Evolutionary conservation across 108 stramenopile genomes (phyloP), one percentile per base, ranked within the genome.

Genomic region (Seminavis robusta): DNA sequence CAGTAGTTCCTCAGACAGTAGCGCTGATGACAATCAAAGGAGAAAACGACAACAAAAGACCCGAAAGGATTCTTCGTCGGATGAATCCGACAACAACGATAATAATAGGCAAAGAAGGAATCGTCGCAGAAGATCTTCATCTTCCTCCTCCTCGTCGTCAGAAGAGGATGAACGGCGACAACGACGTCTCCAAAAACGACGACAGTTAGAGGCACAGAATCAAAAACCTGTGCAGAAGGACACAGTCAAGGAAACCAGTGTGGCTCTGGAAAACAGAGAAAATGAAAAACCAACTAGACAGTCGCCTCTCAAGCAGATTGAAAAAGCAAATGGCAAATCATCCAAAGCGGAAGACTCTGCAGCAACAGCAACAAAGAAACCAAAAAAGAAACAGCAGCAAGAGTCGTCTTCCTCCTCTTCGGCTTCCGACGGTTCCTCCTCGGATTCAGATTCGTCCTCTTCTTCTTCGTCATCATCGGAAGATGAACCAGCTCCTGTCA

Each of bases 401-500:
- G n/a, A n/a, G n/a, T 8, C 10, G 3, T 25, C 39, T 40, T 41
- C 39, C 23, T 41, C 39, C 25, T n/a, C 15, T 26, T 25, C 23
- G 4, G 24, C 24, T 39, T 41, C 20, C 20, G 38, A 36, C 32
- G 30, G 33, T 5, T 48, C 47, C 6, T 48, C 47, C 3, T 15
- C 17, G 4, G 23, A 24, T 3, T 16, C n/a, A 27, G 24, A 23
- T 4, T 45, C 44, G 26, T 30, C 7, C 10, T 21, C 20, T 17
- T n/a, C n/a, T n/a, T n/a, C n/a, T n/a, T n/a, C n/a, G n/a, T n/a
- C n/a, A n/a, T n/a, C n/a, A n/a, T n/a, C n/a, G n/a, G n/a, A n/a
- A n/a, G 56, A 61, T 21, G 60, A 80, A 15, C 63, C 66, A 4
- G 65, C 40, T 5, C 53, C 52, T 0, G 72, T 66, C 26, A 28